Evolutionary conservation across 805 yeast species (phyloP).

Genomic region (Suhomyces faveliae): DNA sequence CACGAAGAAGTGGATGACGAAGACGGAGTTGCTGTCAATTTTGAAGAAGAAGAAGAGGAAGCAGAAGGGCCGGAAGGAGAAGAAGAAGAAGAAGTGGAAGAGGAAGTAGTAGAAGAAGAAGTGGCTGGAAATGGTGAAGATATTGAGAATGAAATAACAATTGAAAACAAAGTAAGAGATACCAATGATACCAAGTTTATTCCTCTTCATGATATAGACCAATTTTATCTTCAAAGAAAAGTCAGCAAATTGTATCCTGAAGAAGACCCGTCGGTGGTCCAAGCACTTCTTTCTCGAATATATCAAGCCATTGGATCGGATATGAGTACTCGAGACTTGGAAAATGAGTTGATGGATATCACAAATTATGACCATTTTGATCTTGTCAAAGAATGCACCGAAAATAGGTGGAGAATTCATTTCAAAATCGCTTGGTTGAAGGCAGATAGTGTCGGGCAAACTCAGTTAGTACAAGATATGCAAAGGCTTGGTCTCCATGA

Average conservation of each 20-base stretch:
- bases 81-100: slow-evolving; percentile 5
- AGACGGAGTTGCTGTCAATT: slow-evolving; percentile 24
- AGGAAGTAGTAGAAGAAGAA: slow-evolving; percentile 1
- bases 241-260: slow-evolving; percentile 33
- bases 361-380: slow-evolving; percentile 52
- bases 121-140: slow-evolving; percentile 18
- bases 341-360: slow-evolving; percentile 51
- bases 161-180: not conserved
- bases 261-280: slow-evolving; percentile 42
- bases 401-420: slow-evolving; percentile 50
- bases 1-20: slow-evolving; percentile 14
- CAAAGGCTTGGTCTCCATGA: slow-evolving; percentile 35
- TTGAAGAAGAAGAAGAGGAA: slow-evolving; percentile 19
- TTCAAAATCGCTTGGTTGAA: slow-evolving; percentile 50
- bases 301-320: slow-evolving; percentile 39
- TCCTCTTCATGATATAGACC: slow-evolving; percentile 22
- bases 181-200: slow-evolving; percentile 1
- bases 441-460: slow-evolving; percentile 5
- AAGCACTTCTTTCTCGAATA: slow-evolving; percentile 37
- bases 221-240: slow-evolving; percentile 54
- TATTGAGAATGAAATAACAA: slow-evolving; percentile 33
- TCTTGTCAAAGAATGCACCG: slow-evolving; percentile 47
- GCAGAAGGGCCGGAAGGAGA: slow-evolving; percentile 9
- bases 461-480: slow-evolving; percentile 43
- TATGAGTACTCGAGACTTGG: slow-evolving; percentile 44